Evolutionary conservation across 1,284 basidiomycete species (phyloP).

Genomic region (Cryptococcus sp.): DNA sequence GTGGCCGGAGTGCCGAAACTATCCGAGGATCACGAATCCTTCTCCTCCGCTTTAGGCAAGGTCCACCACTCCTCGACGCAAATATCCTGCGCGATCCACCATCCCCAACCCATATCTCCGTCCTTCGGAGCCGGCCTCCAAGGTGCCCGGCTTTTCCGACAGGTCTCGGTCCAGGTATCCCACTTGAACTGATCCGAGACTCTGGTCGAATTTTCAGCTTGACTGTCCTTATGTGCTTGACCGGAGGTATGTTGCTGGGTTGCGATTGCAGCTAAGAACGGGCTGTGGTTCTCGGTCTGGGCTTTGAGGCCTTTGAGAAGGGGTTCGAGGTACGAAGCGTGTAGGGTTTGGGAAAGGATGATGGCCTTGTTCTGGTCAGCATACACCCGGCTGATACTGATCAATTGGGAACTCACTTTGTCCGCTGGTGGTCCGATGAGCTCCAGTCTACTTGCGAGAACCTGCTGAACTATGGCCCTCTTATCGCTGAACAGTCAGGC

Average conservation of each 20-base stretch:
- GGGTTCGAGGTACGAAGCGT: not conserved
- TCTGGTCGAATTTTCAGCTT: not conserved
- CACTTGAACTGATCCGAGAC: not conserved
- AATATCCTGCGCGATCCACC: not conserved
- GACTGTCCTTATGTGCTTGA: not conserved
- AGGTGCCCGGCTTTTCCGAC: not conserved
- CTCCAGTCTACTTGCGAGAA: not conserved
- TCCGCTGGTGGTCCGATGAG: not conserved
- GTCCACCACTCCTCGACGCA: not conserved
- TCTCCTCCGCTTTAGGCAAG: not conserved
- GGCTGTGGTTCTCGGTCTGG: not conserved
- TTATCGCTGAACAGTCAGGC: not conserved
- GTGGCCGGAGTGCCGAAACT: too few species aligned
- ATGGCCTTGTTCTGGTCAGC: not conserved
- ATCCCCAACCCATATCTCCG: not conserved
- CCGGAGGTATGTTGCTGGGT: not conserved
- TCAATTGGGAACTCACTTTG: not conserved
- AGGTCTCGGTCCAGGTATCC: not conserved
- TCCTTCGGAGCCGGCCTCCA: not conserved
- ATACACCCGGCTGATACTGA: not conserved
- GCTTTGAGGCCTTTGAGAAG: not conserved
- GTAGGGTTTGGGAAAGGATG: not conserved
- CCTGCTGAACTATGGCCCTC: not conserved
- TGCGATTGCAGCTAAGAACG: not conserved
- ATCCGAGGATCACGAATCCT: too few species aligned